Evolutionary conservation across 208 protist genomes (phyloP), one percentile per base, ranked within the genome.

Genomic region (Leishmania braziliensis): DNA sequence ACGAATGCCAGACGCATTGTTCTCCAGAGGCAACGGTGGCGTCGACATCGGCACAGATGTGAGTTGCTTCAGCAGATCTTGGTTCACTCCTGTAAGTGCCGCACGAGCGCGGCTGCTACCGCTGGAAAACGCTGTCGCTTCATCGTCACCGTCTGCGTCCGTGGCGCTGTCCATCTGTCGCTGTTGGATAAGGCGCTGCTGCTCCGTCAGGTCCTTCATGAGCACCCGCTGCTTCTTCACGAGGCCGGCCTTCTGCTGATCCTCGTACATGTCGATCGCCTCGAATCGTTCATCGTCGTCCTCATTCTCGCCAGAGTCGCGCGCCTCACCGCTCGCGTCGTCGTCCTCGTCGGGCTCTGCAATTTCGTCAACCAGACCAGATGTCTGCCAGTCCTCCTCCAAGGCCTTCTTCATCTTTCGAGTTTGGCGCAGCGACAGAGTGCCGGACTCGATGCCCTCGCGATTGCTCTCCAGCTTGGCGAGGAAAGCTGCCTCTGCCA

Each of bases 401-500:
- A 97, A 85, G 10, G 95, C 95, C 83, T 89, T 86, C 5, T 85
- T 84, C 89, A 95, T 95, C 53, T 88, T 87, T 71, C 92, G 91
- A 54, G 81, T 80, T 69, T 94, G 88, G 14, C 88, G 90, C 56
- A 86, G 84, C 10, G 93, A 95, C 10, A 96, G 88, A 65, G 93
- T 99, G 39, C 99, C 99, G 4, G 99, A 99, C 39, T 99, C 98
- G 80, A 98, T 98, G 36, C 99, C 88, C 88, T 99, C 99, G 65
- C 98, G 91, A 76, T 97, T 95, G 89, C 99, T 99, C 90, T 99
- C 98, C 54, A 99, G 89, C 75, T 92, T 91, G 0, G 99, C 97
- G 12, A 99, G 90, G 72, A 99, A 97, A 50, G 98, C 89, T 0
- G 99, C 98, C 81, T 99, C 99, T 73, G 99, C 96, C 46, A 99